Evolutionary conservation across 2,329 filamentous ascomycete genomes (phyloP), one percentile per base, ranked within the genome.

Genomic region (Lachnellula subtilissima): DNA sequence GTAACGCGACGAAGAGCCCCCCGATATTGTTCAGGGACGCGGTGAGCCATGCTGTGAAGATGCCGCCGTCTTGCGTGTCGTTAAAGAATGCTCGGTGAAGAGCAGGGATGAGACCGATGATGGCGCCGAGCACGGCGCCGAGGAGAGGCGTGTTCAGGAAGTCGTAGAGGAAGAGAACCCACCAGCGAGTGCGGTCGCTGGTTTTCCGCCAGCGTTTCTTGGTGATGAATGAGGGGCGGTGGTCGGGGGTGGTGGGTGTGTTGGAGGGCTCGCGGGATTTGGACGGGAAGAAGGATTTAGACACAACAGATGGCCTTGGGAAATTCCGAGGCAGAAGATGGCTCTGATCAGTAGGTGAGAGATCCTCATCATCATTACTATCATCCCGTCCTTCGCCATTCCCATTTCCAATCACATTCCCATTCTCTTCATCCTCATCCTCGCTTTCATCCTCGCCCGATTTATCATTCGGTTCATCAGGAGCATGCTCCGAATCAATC

Each of bases 31-130:
- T 77, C 19, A 88, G 70, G 0, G 80, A 79, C 0, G 77, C 75
- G 0, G 84, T 87, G 40, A 88, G 71, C 85, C 84, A 88, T 1
- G 84, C 84, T 19, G 80, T 84, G 63, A 88, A 79, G 54, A 85
- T 80, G 1, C 86, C 84, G 5, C 85, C 85, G 5, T 85, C 72
- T 7, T 79, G 68, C 8, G 76, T 76, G 12, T 76, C 70, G 50
- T 71, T 76, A 73, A 88, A 88, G 69, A 89, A 88, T 2, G 81
- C 77, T 3, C 70, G 70, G 62, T 88, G 84, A 0, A 88, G 72
- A 0, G 76, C 64, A 0, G 84, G 84, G 0, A 79, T 75, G 2
- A 88, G 72, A 1, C 85, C 85, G 28, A 88, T 75, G 15, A 85
- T 64, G 2, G 76, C 77, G 4, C 85, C 85, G 2, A 82, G 67